Conservation (phyloP, 257 asterid species). For the Knoxia roxburghii region DNA sequence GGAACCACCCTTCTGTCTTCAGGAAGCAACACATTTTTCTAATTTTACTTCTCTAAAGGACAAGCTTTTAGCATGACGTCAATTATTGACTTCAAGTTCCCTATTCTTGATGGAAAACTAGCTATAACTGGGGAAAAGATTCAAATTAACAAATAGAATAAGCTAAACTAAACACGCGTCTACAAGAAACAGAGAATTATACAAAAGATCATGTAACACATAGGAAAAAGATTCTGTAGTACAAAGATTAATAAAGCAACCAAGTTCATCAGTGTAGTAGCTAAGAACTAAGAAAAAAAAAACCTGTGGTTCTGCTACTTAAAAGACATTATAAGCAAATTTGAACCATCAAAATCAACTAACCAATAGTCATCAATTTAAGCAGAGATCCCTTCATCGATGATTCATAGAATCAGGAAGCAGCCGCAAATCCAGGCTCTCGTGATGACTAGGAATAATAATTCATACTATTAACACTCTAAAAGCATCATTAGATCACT, state of each 20-base stretch:
- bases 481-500: not conserved
- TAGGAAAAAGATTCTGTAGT: too few species aligned
- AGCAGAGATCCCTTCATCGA: too few species aligned
- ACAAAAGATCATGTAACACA: too few species aligned
- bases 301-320: not conserved
- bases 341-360: not conserved
- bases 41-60: too few species aligned
- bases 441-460: not conserved
- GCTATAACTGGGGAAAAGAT: too few species aligned
- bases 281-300: too few species aligned
- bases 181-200: too few species aligned
- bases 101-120: too few species aligned
- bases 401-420: not conserved
- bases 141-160: too few species aligned
- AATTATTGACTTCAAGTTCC: not conserved
- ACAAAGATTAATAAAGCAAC: not conserved
- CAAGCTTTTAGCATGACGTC: not conserved
- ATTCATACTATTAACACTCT: not conserved
- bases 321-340: not conserved
- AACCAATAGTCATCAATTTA: too few species aligned
- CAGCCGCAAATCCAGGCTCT: not conserved
- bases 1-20: not conserved
- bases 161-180: too few species aligned
- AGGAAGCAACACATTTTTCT: not conserved
- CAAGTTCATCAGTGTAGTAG: not conserved